Evolutionary conservation across 495 filamentous ascomycete species (phyloP), one percentile per base, ranked within the genome.

Genomic region (Parathielavia appendiculata): DNA sequence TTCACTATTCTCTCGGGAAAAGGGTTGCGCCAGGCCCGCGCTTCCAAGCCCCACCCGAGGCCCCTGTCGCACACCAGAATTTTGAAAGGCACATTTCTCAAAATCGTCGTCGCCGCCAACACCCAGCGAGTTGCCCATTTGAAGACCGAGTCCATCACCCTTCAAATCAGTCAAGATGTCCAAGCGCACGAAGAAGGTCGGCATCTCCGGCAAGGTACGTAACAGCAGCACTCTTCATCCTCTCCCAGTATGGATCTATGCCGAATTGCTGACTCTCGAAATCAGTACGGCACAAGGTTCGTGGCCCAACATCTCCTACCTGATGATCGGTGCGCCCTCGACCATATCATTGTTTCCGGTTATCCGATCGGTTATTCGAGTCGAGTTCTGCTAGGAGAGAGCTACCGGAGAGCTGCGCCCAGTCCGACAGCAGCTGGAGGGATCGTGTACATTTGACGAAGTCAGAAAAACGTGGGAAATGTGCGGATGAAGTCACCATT

Each of bases 101-200:
- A 71, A 69, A 67, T 59, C 62, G 63, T 45, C 51, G 58, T 51
- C 65, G 60, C 57, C 60, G 50, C 64, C 61, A 58, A 65, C 52
- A 49, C 48, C 57, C 52, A 60, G 46, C 61, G 61, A 62, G 35
- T 55, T 48, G 49, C 49, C 56, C 39, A 52, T 58, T 57, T 58
- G 59, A 60, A 68, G 61, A 62, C 62, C 53, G 57, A 51, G 49
- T 47, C 35, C 49, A 55, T 39, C 61, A 68, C 55, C 53, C 61
- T 51, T 47, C 41, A 52, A 68, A 64, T 63, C 71, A 74, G 75
- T 73, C 83, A 90, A 86, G 75, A 96, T 96, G 91, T 92, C 91
- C 71, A 95, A 95, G 82, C 85, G 91, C 80, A 96, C 91, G 55
- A 95, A 95, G 88, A 96, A 96, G 89, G 92, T 96, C 88, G 90